Conservation (phyloP, 306 rosid species). For the Vigna mungo region DNA sequence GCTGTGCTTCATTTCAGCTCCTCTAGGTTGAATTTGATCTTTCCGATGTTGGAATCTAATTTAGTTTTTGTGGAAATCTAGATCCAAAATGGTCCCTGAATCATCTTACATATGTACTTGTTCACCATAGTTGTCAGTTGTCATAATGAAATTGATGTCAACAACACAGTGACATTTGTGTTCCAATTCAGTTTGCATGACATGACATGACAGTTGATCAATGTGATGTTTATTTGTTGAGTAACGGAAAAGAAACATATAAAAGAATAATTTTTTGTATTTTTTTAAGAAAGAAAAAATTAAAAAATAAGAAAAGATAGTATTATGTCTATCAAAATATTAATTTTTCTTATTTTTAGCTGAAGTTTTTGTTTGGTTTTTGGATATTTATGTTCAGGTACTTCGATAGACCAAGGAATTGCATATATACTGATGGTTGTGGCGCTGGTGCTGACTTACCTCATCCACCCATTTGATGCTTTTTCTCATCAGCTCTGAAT, state of each 20-base stretch:
- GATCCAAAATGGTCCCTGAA: background rate
- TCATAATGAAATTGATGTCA: background rate
- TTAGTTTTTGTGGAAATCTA: conserved; percentile 13
- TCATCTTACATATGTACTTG: background rate
- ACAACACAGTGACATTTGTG: background rate
- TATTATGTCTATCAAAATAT: too few species aligned
- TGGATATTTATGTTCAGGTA: conserved; percentile 61
- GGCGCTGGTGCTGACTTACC: conserved; percentile 83
- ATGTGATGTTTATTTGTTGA: background rate
- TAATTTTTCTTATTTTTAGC: background rate
- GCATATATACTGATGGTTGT: conserved; percentile 80
- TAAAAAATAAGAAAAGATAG: too few species aligned
- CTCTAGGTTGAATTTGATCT: background rate
- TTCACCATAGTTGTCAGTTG: background rate
- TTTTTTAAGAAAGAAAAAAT: too few species aligned
- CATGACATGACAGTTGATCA: conserved; percentile 8
- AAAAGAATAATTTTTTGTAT: too few species aligned
- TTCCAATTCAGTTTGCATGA: background rate
- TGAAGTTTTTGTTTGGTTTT: background rate
- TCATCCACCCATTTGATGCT: conserved; percentile 78
- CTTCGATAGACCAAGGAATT: conserved; percentile 83
- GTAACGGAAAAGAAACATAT: too few species aligned
- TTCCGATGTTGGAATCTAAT: conserved; percentile 1
- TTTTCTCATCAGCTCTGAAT: conserved; percentile 51
- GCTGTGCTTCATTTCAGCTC: too few species aligned